phyloP scores from a whole-genome alignment of 2,329 filamentous ascomycete species.

The Fusarium transvaalense region DNA sequence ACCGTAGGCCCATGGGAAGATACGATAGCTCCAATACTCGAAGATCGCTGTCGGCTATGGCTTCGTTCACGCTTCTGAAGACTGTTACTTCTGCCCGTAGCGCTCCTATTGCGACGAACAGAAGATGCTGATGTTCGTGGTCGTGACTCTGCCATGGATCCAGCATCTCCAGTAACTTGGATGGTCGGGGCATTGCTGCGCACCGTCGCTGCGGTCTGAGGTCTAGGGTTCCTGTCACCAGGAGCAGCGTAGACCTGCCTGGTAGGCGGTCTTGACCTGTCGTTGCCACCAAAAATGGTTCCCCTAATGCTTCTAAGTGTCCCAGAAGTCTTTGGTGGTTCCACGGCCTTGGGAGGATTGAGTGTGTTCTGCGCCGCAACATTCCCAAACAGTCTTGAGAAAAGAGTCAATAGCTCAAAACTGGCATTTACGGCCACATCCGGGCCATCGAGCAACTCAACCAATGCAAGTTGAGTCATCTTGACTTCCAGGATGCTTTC shows the following conservation, averaged over 20 bases:
- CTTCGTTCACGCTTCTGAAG: constrained; percentile 67
- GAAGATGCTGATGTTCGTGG: constrained; percentile 52
- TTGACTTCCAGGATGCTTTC: constrained; percentile 92
- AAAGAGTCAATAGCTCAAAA: constrained; percentile 85
- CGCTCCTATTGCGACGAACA: constrained; percentile 57
- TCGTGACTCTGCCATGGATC: constrained; percentile 53
- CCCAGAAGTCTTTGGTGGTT: constrained; percentile 77
- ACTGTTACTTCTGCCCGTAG: constrained; percentile 63
- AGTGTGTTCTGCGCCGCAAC: constrained; percentile 61
- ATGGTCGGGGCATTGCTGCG: constrained; percentile 73
- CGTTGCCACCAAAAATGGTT: constrained; percentile 80
- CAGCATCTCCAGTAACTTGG: constrained; percentile 78
- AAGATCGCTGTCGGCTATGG: constrained; percentile 60
- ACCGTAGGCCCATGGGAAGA: constrained; percentile 55
- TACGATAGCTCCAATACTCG: constrained; percentile 57
- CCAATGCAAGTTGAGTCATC: constrained; percentile 89
- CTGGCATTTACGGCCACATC: constrained; percentile 89
- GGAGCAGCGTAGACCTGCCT: constrained; percentile 55
- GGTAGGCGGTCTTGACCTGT: constrained; percentile 59
- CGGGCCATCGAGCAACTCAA: constrained; percentile 86
- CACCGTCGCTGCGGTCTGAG: constrained; percentile 59
- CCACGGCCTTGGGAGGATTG: constrained; percentile 58
- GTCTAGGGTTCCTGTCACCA: constrained; percentile 54
- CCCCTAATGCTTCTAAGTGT: constrained; percentile 77
- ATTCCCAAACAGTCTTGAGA: constrained; percentile 80